These are phyloP conservation scores for Diaporthe citrichinensis DNA, from an alignment of 2,329 filamentous ascomycete species.

Conservation along the genomic window DNA sequence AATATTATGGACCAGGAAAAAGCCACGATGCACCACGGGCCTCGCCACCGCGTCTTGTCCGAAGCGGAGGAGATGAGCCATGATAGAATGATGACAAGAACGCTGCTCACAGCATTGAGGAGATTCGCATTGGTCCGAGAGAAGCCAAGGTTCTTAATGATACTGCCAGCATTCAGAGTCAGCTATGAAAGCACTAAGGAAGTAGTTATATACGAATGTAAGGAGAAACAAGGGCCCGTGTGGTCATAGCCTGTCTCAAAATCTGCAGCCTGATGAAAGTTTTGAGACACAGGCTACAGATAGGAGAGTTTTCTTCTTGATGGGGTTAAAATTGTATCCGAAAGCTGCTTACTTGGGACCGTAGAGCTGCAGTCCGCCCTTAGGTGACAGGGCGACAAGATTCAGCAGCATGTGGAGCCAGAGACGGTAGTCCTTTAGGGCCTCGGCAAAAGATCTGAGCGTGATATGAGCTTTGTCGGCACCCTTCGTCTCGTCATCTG, in stretches of 20 bases:
- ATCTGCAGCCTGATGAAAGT: too few relatives aligned
- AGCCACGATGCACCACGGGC: background rate
- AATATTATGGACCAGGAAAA: background rate
- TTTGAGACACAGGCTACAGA: too few relatives aligned
- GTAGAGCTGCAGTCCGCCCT: slow-evolving; percentile 41
- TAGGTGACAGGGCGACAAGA: slow-evolving; percentile 37
- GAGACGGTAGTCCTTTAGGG: slow-evolving; percentile 38
- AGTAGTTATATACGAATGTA: too few relatives aligned
- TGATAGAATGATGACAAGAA: slow-evolving; percentile 39
- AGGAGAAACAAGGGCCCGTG: too few relatives aligned
- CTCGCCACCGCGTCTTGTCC: slow-evolving; percentile 21
- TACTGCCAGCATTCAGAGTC: background rate
- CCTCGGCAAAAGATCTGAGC: slow-evolving; percentile 9
- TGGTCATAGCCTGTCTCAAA: too few relatives aligned
- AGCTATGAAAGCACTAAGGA: too few relatives aligned
- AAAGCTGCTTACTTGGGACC: slow-evolving; percentile 34
- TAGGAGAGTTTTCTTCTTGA: too few relatives aligned
- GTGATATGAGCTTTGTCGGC: slow-evolving; percentile 39
- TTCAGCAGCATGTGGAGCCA: slow-evolving; percentile 43
- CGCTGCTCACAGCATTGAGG: slow-evolving; percentile 43
- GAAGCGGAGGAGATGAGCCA: slow-evolving; percentile 38
- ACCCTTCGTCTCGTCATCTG: slow-evolving; percentile 38
- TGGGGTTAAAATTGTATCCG: too few relatives aligned
- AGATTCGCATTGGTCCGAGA: slow-evolving; percentile 43
- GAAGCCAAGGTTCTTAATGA: slow-evolving; percentile 43